Evolutionary conservation across 257 asterid species (phyloP), one percentile per base, ranked within the genome.

Genomic region (Rehmannia glutinosa): DNA sequence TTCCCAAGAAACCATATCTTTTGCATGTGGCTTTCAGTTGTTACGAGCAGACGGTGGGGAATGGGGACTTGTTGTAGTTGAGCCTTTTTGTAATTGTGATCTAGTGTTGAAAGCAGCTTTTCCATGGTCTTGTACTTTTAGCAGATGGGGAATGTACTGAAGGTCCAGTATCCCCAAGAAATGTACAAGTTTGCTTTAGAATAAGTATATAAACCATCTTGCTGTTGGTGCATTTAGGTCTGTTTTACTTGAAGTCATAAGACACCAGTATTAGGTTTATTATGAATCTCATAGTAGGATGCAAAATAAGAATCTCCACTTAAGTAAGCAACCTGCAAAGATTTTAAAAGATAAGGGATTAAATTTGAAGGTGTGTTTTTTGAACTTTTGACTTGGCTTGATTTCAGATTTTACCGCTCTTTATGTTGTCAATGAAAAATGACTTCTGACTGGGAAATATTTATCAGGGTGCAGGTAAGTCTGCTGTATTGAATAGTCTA

Each of bases 391-490:
- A n/a, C n/a, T n/a, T n/a, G n/a, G n/a, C n/a, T n/a, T n/a, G n/a
- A n/a, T n/a, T n/a, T n/a, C n/a, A n/a, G 8, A 13, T 1, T 43
- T 16, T 61, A 16, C 66, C 53, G 28, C 16, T 52, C n/a, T 63
- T 49, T 60, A 41, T 33, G 41, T 36, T 42, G 24, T 30, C 47
- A 55, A 46, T 35, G 69, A 41, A 19, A n/a, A 5, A 16, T 54
- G 17, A 38, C 61, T 69, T 50, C 38, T 55, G 36, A 62, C 68
- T 46, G 64, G 76, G 50, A 60, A 41, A 55, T 69, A 32, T 72
- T 47, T 69, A 33, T 73, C 96, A 93, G 99, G 97, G 99, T 75
- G 96, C 96, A 41, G 99, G 99, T 74, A 93, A 93, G 81, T 93
- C 99, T 56, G 99, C 96, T 24, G 96, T 90, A n/a, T 73, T 93